A percentile compares a stretch with the other conserved stretches of the same genome.
These are phyloP conservation scores for Backusella mclennaniae DNA, from an alignment of 192 early-diverging fungal species.

Conservation along the genomic window DNA sequence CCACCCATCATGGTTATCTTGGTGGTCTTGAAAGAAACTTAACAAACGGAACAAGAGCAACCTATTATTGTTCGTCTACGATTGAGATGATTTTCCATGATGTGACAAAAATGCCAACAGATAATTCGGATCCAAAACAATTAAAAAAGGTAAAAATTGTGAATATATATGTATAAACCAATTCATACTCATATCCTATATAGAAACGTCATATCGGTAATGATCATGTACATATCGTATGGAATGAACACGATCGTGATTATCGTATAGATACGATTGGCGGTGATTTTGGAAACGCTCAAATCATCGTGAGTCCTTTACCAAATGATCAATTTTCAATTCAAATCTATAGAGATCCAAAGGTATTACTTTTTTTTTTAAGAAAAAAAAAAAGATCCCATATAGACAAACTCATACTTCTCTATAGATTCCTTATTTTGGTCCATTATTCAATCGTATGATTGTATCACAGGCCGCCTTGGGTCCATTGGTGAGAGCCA, in stretches of 20 bases:
- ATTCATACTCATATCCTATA: neutral
- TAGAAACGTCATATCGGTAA: constrained; percentile 99
- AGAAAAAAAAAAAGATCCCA: too few species aligned
- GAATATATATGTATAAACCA: too few species aligned
- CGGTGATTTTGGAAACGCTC: constrained; percentile 97
- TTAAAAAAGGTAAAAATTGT: constrained; percentile 76
- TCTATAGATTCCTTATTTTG: constrained; percentile 71
- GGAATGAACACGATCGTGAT: constrained; percentile 91
- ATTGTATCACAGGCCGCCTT: constrained; percentile 73
- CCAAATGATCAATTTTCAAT: constrained; percentile 59
- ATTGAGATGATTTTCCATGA: constrained; percentile 94
- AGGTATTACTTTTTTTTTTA: constrained; percentile 9
- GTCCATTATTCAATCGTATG: constrained; percentile 80
- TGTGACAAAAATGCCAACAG: constrained; percentile 82
- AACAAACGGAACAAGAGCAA: constrained; percentile 72
- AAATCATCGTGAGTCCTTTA: constrained; percentile 87
- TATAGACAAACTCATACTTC: too few species aligned
- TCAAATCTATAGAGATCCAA: constrained; percentile 59
- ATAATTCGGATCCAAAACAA: constrained; percentile 77
- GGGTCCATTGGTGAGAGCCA: constrained; percentile 75
- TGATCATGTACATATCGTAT: constrained; percentile 97
- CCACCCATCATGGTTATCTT: constrained; percentile 78
- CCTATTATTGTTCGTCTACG: constrained; percentile 83
- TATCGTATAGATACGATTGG: constrained; percentile 90
- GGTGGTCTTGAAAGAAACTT: constrained; percentile 84